Percentiles rank a stretch among this genome's conserved stretches.
Evolutionary conservation across 306 rosid species (phyloP).

Genomic region (Citrullus colocynthis): DNA sequence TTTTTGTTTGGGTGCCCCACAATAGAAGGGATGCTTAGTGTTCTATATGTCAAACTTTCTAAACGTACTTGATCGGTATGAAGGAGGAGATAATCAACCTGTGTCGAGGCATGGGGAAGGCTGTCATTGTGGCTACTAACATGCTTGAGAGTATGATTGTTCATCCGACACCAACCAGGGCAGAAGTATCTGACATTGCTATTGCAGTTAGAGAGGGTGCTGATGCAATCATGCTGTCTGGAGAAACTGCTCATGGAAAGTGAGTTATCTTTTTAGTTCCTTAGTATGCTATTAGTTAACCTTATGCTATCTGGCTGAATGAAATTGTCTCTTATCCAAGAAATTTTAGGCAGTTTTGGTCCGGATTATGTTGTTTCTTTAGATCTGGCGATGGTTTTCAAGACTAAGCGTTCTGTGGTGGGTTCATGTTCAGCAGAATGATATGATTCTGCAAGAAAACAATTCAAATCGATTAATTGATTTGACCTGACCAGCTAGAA

Average conservation of each 20-base stretch:
- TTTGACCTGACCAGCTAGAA: neutral
- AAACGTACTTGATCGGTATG: slow-evolving; percentile 6
- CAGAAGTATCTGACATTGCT: slow-evolving; percentile 96
- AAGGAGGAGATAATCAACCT: slow-evolving; percentile 87
- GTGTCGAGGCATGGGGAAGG: slow-evolving; percentile 98
- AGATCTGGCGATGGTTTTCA: neutral
- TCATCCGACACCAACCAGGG: slow-evolving; percentile 98
- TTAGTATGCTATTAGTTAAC: neutral
- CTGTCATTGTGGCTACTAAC: slow-evolving; percentile 94
- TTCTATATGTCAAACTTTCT: neutral
- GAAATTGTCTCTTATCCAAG: neutral
- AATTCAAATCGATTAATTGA: neutral
- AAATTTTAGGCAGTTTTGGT: neutral
- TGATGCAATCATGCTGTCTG: slow-evolving; percentile 91
- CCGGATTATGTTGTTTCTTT: neutral
- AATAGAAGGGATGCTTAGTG: slow-evolving; percentile 1
- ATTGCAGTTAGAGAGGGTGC: slow-evolving; percentile 99
- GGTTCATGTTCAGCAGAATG: neutral
- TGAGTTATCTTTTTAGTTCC: slow-evolving; percentile 23
- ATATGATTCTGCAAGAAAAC: neutral
- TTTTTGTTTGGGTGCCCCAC: neutral
- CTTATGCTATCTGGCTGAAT: neutral
- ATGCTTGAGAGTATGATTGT: slow-evolving; percentile 99
- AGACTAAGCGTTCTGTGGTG: neutral
- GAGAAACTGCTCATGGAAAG: slow-evolving; percentile 99